Percentiles rank a stretch among this genome's conserved stretches.
These are phyloP conservation scores for Salvia hispanica DNA, from an alignment of 257 asterid genomes.

Conservation along the genomic window DNA sequence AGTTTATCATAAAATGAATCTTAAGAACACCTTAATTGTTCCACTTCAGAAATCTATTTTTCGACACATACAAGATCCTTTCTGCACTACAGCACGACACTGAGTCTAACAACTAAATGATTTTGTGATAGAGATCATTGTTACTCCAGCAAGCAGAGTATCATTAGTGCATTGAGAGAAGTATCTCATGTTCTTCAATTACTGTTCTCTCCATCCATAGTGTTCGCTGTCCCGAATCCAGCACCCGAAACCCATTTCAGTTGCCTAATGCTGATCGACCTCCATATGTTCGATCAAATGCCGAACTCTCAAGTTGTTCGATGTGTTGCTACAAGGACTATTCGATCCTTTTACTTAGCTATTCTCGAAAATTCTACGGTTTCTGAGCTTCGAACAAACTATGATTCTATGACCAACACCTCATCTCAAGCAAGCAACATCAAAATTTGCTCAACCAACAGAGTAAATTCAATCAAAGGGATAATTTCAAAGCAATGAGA, in stretches of 20 bases:
- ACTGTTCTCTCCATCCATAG: neutral
- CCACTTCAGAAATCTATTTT: neutral
- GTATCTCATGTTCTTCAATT: neutral
- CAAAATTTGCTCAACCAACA: neutral
- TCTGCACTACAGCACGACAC: neutral
- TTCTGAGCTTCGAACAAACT: too few species aligned
- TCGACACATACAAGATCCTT: neutral
- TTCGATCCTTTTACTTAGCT: too few species aligned
- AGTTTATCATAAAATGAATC: neutral
- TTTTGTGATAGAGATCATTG: neutral
- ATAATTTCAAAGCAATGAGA: neutral
- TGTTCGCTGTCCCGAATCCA: too few species aligned
- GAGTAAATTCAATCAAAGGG: neutral
- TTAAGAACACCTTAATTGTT: too few species aligned
- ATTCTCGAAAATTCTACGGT: too few species aligned
- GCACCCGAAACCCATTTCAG: too few species aligned
- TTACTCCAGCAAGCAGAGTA: conserved; percentile 5
- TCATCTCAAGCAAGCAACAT: neutral
- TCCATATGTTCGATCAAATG: too few species aligned
- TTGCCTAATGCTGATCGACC: too few species aligned
- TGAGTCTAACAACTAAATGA: neutral
- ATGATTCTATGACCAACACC: neutral
- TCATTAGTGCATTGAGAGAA: neutral
- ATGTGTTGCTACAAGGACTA: too few species aligned
- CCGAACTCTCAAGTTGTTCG: too few species aligned